Conservation (phyloP, 768 basidiomycete genomes). For the Grammothele lineata region DNA sequence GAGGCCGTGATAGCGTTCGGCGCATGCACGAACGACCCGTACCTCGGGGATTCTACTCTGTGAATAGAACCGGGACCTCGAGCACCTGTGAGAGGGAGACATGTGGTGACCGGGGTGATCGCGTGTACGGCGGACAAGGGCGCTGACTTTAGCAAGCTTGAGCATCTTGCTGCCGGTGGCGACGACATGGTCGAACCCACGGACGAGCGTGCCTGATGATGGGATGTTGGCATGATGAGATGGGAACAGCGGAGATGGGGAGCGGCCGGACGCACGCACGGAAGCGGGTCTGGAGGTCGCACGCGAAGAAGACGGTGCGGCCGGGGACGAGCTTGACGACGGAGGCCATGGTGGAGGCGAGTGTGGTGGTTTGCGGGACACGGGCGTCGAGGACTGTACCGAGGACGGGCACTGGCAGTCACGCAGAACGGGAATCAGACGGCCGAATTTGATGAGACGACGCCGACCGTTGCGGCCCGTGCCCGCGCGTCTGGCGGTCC, state of each 20-base stretch:
- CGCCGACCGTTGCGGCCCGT: no score
- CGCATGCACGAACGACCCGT: conserved; percentile 12
- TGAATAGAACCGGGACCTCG: conserved; percentile 68
- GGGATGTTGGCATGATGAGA: not conserved
- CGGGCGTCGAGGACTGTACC: no score
- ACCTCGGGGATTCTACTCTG: conserved; percentile 85
- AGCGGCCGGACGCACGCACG: conserved; percentile 36
- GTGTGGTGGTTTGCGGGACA: no score
- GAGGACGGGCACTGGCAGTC: no score
- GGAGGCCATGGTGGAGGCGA: conserved; percentile 1
- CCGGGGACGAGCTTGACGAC: conserved; percentile 35
- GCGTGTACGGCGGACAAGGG: no score
- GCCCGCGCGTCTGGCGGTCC: no score
- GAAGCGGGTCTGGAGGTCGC: conserved; percentile 80
- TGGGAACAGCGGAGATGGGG: not conserved
- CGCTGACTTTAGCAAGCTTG: conserved; percentile 60
- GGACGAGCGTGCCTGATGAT: conserved; percentile 44
- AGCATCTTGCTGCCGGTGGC: conserved; percentile 72
- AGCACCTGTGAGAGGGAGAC: conserved; percentile 40
- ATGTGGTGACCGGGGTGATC: not conserved
- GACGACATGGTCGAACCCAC: conserved; percentile 69
- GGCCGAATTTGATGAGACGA: no score
- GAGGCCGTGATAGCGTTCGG: not conserved
- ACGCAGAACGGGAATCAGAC: no score
- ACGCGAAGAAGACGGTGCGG: conserved; percentile 64